phyloP scores from a whole-genome alignment of 163 green algal genomes.

The Scenedesmus sp. region DNA sequence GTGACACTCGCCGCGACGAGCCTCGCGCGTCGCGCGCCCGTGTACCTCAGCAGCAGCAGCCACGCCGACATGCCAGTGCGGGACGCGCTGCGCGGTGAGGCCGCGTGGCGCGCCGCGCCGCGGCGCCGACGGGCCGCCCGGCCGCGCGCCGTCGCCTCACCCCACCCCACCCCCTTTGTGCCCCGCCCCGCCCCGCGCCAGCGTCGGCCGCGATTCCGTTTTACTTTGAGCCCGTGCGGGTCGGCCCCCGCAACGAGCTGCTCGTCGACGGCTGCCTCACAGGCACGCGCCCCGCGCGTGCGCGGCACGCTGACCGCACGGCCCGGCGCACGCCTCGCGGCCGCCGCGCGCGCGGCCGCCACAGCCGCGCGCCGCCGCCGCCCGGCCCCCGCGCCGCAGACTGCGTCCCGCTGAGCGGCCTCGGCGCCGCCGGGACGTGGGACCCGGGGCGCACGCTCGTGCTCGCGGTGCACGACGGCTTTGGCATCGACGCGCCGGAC shows the following conservation, averaged over 20 bases:
- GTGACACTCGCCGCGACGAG: conserved; percentile 30
- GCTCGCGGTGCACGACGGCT: conserved; percentile 38
- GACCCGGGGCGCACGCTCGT: conserved; percentile 19
- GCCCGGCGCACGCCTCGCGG: too few species aligned
- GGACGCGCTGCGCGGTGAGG: conserved; percentile 31
- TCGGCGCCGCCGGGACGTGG: background rate
- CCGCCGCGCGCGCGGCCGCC: too few species aligned
- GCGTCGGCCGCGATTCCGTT: conserved; percentile 40
- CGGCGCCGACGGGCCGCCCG: too few species aligned
- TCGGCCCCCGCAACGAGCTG: conserved; percentile 6
- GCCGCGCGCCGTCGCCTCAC: too few species aligned
- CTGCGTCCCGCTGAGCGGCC: conserved; percentile 15
- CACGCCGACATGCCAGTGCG: conserved; percentile 40
- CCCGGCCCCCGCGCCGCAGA: too few species aligned
- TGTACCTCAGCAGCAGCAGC: conserved; percentile 43
- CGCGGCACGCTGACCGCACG: too few species aligned
- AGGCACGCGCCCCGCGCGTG: too few species aligned
- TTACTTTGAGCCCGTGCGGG: conserved; percentile 28
- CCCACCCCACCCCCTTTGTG: too few species aligned
- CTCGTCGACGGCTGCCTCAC: conserved; percentile 46
- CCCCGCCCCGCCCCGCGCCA: background rate
- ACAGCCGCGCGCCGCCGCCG: too few species aligned
- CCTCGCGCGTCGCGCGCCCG: conserved; percentile 29
- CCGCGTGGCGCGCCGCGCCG: too few species aligned
- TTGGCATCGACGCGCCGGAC: conserved; percentile 15